Percentiles rank a stretch among this genome's conserved stretches.
phyloP scores from a whole-genome alignment of 2,329 filamentous ascomycete genomes.

The Trichophaea hybrida region DNA sequence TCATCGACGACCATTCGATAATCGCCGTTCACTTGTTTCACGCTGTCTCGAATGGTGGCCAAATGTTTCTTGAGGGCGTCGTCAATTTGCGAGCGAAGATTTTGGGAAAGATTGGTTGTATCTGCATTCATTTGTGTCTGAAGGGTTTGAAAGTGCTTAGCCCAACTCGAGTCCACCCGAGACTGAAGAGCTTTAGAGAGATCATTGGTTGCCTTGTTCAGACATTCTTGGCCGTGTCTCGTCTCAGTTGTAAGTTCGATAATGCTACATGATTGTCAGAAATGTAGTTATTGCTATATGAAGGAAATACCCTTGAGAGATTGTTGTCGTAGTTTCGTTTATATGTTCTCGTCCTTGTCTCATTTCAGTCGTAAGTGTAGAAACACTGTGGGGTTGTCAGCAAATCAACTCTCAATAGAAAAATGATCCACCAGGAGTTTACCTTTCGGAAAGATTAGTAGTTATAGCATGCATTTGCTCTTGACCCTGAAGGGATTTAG shows the following conservation, averaged over 20 bases:
- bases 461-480: not conserved
- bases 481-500: not conserved
- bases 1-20: too few relatives aligned
- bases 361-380: not conserved
- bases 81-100: not conserved
- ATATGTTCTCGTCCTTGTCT: not conserved
- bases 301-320: not conserved
- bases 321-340: not conserved
- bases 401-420: not conserved
- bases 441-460: not conserved
- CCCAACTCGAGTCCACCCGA: not conserved
- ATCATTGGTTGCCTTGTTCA: not conserved
- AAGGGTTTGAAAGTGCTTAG: not conserved
- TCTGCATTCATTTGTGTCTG: not conserved
- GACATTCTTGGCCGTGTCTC: not conserved
- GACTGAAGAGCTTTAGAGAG: not conserved
- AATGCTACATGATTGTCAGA: not conserved
- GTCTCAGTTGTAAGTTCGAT: not conserved
- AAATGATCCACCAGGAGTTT: not conserved
- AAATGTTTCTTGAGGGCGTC: not conserved
- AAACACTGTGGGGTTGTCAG: not conserved
- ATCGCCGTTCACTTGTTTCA: not conserved
- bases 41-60: not conserved
- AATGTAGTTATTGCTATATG: not conserved
- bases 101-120: not conserved